Conservation (phyloP, 2,329 filamentous ascomycete genomes). For the Diatrype stigma region DNA sequence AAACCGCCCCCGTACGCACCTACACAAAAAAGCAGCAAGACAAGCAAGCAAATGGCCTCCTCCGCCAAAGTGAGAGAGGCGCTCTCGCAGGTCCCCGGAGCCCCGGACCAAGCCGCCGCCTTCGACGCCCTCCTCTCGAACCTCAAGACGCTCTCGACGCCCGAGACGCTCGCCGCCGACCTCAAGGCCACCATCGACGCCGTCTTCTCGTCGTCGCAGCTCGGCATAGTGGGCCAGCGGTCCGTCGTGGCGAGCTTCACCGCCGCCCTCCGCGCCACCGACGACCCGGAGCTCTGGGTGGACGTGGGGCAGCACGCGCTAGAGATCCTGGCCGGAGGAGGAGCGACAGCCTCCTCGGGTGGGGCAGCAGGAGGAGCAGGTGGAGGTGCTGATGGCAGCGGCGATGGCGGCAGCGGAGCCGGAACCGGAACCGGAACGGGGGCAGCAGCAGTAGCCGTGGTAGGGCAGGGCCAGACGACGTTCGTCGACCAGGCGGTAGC, state of each 20-base stretch:
- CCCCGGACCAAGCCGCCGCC: conserved; percentile 38
- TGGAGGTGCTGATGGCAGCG: no score
- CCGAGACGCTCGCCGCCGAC: conserved; percentile 43
- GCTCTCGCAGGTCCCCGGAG: conserved; percentile 36
- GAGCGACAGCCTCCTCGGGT: no score
- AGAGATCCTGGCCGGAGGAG: conserved; percentile 51
- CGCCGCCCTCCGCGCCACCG: conserved; percentile 55
- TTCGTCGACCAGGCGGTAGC: conserved; percentile 82
- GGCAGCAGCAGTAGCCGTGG: no score
- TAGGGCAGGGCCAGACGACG: conserved; percentile 47
- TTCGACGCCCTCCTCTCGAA: conserved; percentile 44
- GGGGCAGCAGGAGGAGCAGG: no score
- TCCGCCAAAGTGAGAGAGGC: conserved; percentile 37
- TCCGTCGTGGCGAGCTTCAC: conserved; percentile 67
- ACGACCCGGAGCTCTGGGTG: conserved; percentile 64
- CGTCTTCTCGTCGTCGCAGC: conserved; percentile 55
- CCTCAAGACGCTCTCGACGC: conserved; percentile 37
- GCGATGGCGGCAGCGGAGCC: no score
- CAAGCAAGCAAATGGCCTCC: conserved; percentile 15
- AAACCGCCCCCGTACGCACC: no score
- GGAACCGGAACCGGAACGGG: conserved; percentile 44
- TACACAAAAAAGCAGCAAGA: neutral
- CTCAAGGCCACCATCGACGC: conserved; percentile 64
- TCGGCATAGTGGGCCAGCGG: conserved; percentile 73
- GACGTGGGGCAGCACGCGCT: conserved; percentile 73